phyloP scores from a whole-genome alignment of 83 land plant species.

The Larix sibirica region DNA sequence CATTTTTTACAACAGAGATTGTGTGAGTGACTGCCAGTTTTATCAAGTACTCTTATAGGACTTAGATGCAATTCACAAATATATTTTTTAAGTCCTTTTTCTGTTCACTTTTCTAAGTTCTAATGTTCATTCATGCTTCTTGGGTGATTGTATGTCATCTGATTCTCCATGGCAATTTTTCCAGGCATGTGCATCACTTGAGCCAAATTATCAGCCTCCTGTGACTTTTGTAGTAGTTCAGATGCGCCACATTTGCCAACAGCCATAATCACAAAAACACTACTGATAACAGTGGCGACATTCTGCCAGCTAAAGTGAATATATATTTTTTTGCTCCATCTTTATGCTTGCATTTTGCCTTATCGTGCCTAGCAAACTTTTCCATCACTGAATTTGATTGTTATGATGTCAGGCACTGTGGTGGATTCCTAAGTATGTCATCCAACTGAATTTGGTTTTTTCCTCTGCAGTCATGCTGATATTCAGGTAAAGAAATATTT shows the following conservation, averaged over 20 bases:
- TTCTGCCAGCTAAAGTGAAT: conserved; percentile 77
- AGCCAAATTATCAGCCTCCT: conserved; percentile 97
- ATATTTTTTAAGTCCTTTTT: not conserved
- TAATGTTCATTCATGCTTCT: not conserved
- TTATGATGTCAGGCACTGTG: conserved; percentile 62
- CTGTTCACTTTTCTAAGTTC: not conserved
- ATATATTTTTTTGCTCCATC: not conserved
- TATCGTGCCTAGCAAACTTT: not conserved
- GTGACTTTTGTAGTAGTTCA: conserved; percentile 98
- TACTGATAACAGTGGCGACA: conserved; percentile 94
- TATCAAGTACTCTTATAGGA: conserved; percentile 96
- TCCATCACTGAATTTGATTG: not conserved
- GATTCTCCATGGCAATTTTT: not conserved
- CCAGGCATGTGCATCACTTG: conserved; percentile 99
- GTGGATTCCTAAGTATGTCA: conserved; percentile 87
- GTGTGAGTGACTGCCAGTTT: conserved; percentile 98
- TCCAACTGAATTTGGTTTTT: conserved; percentile 86
- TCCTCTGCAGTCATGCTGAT: conserved; percentile 90
- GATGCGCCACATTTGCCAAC: conserved; percentile 94
- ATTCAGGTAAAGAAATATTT: conserved; percentile 55
- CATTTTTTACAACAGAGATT: conserved; percentile 63
- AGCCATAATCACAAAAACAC: conserved; percentile 79
- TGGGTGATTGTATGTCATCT: not conserved
- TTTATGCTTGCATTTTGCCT: not conserved
- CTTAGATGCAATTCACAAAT: conserved; percentile 91